Conservation (phyloP, 805 yeast species). For the Yamadazyma sp. region DNA sequence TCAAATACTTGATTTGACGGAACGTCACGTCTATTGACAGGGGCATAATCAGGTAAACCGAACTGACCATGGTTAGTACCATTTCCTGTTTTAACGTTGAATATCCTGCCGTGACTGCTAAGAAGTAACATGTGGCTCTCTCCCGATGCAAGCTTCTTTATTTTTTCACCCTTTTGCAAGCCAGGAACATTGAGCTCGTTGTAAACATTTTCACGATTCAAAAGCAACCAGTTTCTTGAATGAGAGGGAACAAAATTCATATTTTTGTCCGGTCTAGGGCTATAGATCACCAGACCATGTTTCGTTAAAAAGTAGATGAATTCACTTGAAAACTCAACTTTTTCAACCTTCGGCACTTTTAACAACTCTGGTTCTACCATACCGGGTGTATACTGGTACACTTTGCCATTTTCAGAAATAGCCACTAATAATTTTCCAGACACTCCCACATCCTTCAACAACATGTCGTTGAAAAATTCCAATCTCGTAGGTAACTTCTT, state of each 20-base stretch:
- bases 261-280: constrained; percentile 25
- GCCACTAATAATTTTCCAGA: constrained; percentile 52
- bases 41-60: constrained; percentile 75
- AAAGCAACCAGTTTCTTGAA: constrained; percentile 26
- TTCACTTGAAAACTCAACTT: constrained; percentile 51
- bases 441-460: constrained; percentile 56
- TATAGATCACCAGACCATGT: constrained; percentile 36
- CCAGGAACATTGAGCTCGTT: constrained; percentile 12
- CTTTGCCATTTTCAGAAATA: constrained; percentile 65
- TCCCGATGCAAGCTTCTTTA: constrained; percentile 58
- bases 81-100: constrained; percentile 59
- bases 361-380: constrained; percentile 24
- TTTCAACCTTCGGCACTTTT: constrained; percentile 29
- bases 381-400: constrained; percentile 57
- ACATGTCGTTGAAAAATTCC: constrained; percentile 59
- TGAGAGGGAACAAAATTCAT: constrained; percentile 16
- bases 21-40: constrained; percentile 42
- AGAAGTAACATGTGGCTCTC: constrained; percentile 65
- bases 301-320: constrained; percentile 41
- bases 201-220: constrained; percentile 8
- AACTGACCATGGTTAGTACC: constrained; percentile 66
- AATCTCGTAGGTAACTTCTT: constrained; percentile 58
- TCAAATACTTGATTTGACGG: constrained; percentile 40
- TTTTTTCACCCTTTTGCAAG: constrained; percentile 30
- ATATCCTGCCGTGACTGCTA: constrained; percentile 59